A percentile compares a stretch with the other conserved stretches of the same genome.
These are phyloP conservation scores for Cytidiella melzeri DNA, from an alignment of 768 basidiomycete genomes.

Conservation along the genomic window DNA sequence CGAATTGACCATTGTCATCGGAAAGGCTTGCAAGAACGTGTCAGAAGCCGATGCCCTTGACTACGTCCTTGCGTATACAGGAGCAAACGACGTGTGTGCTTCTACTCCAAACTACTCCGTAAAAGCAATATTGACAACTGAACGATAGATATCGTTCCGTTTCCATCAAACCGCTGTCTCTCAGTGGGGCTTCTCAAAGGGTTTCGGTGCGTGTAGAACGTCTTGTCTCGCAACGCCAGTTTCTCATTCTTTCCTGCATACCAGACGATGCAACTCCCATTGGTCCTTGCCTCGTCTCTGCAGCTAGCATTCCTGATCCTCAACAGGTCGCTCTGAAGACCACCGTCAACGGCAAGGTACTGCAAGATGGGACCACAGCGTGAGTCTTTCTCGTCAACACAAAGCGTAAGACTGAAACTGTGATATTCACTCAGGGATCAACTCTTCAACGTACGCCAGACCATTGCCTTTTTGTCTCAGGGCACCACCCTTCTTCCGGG, in stretches of 20 bases:
- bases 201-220: constrained; percentile 51
- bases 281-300: constrained; percentile 76
- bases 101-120: background rate
- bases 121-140: background rate
- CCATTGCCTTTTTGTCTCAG: constrained; percentile 76
- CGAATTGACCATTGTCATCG: constrained; percentile 77
- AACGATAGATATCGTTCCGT: constrained; percentile 69
- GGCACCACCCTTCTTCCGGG: constrained; percentile 80
- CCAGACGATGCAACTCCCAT: constrained; percentile 66
- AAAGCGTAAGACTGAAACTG: background rate
- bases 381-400: constrained; percentile 29
- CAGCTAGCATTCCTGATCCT: constrained; percentile 56
- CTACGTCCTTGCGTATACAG: constrained; percentile 81
- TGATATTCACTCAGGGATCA: constrained; percentile 47
- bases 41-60: constrained; percentile 75
- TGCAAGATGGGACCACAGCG: constrained; percentile 81
- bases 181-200: constrained; percentile 87
- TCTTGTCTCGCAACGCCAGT: background rate
- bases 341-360: constrained; percentile 54
- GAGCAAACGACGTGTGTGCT: constrained; percentile 64
- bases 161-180: constrained; percentile 74
- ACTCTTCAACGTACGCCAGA: constrained; percentile 74
- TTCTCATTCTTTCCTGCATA: no score
- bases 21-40: constrained; percentile 75
- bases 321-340: constrained; percentile 58